Evolutionary conservation across 2,329 filamentous ascomycete genomes (phyloP), one percentile per base, ranked within the genome.

Genomic region (Talaromyces amestolkiae): DNA sequence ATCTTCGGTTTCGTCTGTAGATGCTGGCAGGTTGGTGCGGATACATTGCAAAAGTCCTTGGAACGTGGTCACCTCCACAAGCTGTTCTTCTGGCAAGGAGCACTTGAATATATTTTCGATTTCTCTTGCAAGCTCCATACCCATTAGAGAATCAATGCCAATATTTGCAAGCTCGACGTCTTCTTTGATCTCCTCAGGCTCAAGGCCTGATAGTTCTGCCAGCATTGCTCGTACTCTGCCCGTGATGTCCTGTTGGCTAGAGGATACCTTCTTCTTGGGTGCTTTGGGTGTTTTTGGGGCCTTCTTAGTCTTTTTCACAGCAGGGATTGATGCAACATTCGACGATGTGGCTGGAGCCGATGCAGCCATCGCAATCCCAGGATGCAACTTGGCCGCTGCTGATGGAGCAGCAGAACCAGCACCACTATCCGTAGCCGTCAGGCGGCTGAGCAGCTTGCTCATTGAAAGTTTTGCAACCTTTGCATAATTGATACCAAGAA

Each of bases 71-170:
- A 54, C 27, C 17, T 54, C 49, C 10, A 56, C n/a, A 7, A 56
- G 51, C 17, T 37, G 31, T 3, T 56, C 31, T 22, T 22, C 33
- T 13, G 51, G 51, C n/a, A 56, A 8, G n/a, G 51, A 19, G 51
- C 51, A 56, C 8, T 59, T 43, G 37, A 59, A 43, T 10, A 19
- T 31, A 53, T 53, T n/a, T 33, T 69, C 54, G 33, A 70, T 61
- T 24, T 70, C 67, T 9, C 58, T 58, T 17, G 47, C 67, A 9
- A 70, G 31, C 45, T 69, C 67, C 58, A 69, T 70, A 10, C 68
- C 76, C 74, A 81, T 78, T 2, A 83, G 70, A 1, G 81, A 83
- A 68, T 83, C 81, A 47, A 83, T 81, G 6, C 81, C 81, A 7
- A 83, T 62, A 41, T 82, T 78, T 10, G 62, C 61, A 24, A 69